Conservation (phyloP, 176 grass and related monocot genomes). For the Triticum urartu region DNA sequence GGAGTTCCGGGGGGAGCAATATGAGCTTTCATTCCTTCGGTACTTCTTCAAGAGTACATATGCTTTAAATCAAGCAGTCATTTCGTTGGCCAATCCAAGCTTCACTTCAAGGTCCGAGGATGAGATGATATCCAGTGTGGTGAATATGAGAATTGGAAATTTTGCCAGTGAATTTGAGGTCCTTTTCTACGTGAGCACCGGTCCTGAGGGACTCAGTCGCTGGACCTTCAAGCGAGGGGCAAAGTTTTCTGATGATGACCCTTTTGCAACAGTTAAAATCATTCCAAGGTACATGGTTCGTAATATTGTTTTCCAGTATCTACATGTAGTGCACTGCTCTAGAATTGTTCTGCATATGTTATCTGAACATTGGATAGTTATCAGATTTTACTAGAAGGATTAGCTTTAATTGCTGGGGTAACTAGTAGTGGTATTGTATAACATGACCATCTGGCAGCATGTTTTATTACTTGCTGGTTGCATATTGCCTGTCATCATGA, state of each 20-base stretch:
- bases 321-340: not conserved
- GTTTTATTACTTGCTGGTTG: not conserved
- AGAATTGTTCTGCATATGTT: not conserved
- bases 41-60: not conserved
- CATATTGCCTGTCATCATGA: not conserved
- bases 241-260: not conserved
- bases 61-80: too few species aligned
- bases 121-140: not conserved
- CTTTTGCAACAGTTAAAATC: not conserved
- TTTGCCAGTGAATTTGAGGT: too few species aligned
- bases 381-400: not conserved
- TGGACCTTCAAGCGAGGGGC: not conserved
- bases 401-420: not conserved
- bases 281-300: not conserved
- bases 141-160: too few species aligned
- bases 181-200: not conserved
- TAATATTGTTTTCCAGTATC: not conserved
- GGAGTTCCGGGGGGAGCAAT: not conserved
- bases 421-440: not conserved
- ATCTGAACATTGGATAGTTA: not conserved
- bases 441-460: too few species aligned
- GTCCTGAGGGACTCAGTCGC: conserved; percentile 1
- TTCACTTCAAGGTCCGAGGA: not conserved
- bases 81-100: not conserved
- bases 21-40: conserved; percentile 19